Percentiles rank a stretch among this genome's conserved stretches.
Conservation (phyloP, 1,139 yeast species). For the Zygotorulaspora mrakii region DNA sequence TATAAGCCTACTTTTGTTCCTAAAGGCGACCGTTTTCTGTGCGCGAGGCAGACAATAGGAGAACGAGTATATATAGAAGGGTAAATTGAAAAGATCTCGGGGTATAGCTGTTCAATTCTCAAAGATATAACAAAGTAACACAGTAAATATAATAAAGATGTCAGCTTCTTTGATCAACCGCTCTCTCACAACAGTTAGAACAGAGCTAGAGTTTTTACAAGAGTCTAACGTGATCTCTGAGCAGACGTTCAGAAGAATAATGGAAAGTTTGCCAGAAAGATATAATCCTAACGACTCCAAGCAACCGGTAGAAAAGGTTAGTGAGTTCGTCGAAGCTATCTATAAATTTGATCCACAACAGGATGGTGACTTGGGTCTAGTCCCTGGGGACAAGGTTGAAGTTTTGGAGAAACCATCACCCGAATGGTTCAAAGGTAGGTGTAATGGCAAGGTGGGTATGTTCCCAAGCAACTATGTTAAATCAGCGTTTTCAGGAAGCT, state of each 20-base stretch:
- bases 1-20: too few relatives aligned
- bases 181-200: conserved; percentile 64
- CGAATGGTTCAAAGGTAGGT: conserved; percentile 89
- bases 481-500: conserved; percentile 40
- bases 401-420: conserved; percentile 70
- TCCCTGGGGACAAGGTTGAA: conserved; percentile 63
- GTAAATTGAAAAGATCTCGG: too few relatives aligned
- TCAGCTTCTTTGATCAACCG: conserved; percentile 67
- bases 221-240: conserved; percentile 75
- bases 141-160: conserved; percentile 31
- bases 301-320: conserved; percentile 9
- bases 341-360: conserved; percentile 71
- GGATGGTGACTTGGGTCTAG: conserved; percentile 64
- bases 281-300: conserved; percentile 41
- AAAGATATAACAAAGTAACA: too few relatives aligned
- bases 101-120: too few relatives aligned
- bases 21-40: too few relatives aligned
- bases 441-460: conserved; percentile 62
- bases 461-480: conserved; percentile 87
- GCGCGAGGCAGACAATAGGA: too few relatives aligned
- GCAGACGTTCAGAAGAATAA: conserved; percentile 51
- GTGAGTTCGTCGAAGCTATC: conserved; percentile 57
- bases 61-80: too few relatives aligned
- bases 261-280: conserved; percentile 53
- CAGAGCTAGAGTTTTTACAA: conserved; percentile 73